phyloP scores from a whole-genome alignment of 805 yeast species.

The Candida sanyiensis region DNA sequence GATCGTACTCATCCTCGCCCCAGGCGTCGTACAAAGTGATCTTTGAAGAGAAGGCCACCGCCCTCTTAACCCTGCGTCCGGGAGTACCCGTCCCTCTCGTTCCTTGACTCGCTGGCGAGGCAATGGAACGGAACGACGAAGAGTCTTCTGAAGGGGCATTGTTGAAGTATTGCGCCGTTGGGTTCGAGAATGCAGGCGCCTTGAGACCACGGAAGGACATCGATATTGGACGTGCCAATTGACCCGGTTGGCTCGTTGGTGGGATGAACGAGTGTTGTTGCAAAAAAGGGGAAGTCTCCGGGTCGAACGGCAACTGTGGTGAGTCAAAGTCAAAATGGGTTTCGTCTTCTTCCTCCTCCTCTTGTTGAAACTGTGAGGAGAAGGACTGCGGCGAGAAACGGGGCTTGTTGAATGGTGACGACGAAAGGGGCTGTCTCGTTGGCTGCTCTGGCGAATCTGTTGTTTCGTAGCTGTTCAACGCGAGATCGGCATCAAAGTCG shows the following conservation, averaged over 20 bases:
- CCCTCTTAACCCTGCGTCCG: too few species aligned
- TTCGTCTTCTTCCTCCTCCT: too few species aligned
- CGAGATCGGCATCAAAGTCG: slow-evolving; percentile 39
- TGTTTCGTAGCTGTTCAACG: slow-evolving; percentile 21
- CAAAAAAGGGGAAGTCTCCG: slow-evolving; percentile 16
- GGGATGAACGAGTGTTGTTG: slow-evolving; percentile 19
- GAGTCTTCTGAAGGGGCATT: slow-evolving; percentile 24
- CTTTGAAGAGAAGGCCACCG: slow-evolving; percentile 68
- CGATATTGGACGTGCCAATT: slow-evolving; percentile 31
- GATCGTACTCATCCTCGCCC: slow-evolving; percentile 77
- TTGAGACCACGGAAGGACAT: slow-evolving; percentile 57
- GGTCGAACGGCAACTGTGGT: neutral
- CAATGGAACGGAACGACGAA: slow-evolving; percentile 17
- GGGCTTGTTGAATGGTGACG: slow-evolving; percentile 16
- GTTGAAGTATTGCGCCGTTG: too few species aligned
- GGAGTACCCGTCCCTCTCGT: too few species aligned
- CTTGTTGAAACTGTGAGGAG: too few species aligned
- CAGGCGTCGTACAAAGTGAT: slow-evolving; percentile 83
- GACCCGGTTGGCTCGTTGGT: slow-evolving; percentile 1
- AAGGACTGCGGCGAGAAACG: slow-evolving; percentile 10
- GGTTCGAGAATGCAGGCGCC: slow-evolving; percentile 50
- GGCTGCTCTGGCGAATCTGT: neutral
- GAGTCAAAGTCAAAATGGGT: too few species aligned
- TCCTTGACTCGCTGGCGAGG: neutral
- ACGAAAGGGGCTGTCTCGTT: slow-evolving; percentile 5